Evolutionary conservation across 495 filamentous ascomycete species (phyloP).

Genomic region (Neurospora sp.): DNA sequence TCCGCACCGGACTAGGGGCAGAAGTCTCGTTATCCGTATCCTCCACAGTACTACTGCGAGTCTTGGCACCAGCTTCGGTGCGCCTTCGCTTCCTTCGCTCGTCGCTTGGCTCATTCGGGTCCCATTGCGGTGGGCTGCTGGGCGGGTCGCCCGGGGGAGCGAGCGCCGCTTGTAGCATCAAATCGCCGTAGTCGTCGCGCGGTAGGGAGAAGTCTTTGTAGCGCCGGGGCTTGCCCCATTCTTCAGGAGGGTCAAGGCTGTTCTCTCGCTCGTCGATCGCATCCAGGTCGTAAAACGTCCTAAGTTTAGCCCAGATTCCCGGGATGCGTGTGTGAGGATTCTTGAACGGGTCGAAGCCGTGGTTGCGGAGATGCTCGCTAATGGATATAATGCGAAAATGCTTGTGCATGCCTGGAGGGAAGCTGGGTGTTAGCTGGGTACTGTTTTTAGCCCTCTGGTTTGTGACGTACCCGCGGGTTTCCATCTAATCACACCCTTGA

Average conservation of each 20-base stretch:
- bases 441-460: background rate
- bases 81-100: constrained; percentile 31
- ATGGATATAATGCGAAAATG: constrained; percentile 94
- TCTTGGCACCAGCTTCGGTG: constrained; percentile 27
- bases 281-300: constrained; percentile 75
- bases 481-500: constrained; percentile 82
- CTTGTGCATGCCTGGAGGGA: constrained; percentile 74
- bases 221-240: constrained; percentile 39
- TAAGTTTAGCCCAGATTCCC: constrained; percentile 84
- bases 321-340: constrained; percentile 76
- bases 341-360: constrained; percentile 62
- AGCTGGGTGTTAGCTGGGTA: constrained; percentile 5
- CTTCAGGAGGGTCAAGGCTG: constrained; percentile 51
- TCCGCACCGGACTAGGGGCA: constrained; percentile 25
- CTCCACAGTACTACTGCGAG: constrained; percentile 43
- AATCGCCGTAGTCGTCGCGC: constrained; percentile 60
- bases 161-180: constrained; percentile 59
- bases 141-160: constrained; percentile 46
- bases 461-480: constrained; percentile 74
- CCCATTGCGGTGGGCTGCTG: constrained; percentile 45
- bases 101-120: constrained; percentile 23
- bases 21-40: constrained; percentile 39
- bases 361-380: constrained; percentile 71
- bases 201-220: constrained; percentile 71
- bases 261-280: constrained; percentile 79